phyloP scores from a whole-genome alignment of 768 basidiomycete species.

The Suillus spraguei region DNA sequence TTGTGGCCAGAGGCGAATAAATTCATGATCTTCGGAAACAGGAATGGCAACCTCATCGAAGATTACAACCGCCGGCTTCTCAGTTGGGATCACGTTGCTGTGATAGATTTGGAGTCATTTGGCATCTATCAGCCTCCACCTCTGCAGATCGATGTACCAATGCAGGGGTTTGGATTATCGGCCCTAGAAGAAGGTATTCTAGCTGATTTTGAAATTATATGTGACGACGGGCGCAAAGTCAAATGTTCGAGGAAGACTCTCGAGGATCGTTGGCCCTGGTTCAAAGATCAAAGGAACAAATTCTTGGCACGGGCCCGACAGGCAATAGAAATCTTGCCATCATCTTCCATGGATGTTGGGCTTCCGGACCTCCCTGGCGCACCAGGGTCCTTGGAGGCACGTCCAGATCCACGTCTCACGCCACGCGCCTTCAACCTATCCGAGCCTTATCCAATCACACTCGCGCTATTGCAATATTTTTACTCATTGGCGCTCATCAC shows the following conservation, averaged over 20 bases:
- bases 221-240: slow-evolving; percentile 86
- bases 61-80: slow-evolving; percentile 91
- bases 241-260: slow-evolving; percentile 82
- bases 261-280: slow-evolving; percentile 95
- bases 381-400: slow-evolving; percentile 47
- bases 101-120: slow-evolving; percentile 91
- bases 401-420: slow-evolving; percentile 79
- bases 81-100: slow-evolving; percentile 90
- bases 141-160: slow-evolving; percentile 61
- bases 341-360: slow-evolving; percentile 61
- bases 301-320: slow-evolving; percentile 60
- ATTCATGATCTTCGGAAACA: slow-evolving; percentile 91
- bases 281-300: slow-evolving; percentile 66
- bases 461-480: slow-evolving; percentile 92
- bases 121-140: slow-evolving; percentile 92
- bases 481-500: slow-evolving; percentile 88
- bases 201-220: slow-evolving; percentile 92
- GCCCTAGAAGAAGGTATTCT: slow-evolving; percentile 79
- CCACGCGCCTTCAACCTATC: slow-evolving; percentile 81
- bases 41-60: slow-evolving; percentile 82
- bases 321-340: slow-evolving; percentile 59
- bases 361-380: slow-evolving; percentile 63
- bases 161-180: slow-evolving; percentile 85
- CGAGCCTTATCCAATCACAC: slow-evolving; percentile 85
- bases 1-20: slow-evolving; percentile 84